phyloP scores from a whole-genome alignment of 495 filamentous ascomycete genomes.

The Staphylotrichum longicolle region DNA sequence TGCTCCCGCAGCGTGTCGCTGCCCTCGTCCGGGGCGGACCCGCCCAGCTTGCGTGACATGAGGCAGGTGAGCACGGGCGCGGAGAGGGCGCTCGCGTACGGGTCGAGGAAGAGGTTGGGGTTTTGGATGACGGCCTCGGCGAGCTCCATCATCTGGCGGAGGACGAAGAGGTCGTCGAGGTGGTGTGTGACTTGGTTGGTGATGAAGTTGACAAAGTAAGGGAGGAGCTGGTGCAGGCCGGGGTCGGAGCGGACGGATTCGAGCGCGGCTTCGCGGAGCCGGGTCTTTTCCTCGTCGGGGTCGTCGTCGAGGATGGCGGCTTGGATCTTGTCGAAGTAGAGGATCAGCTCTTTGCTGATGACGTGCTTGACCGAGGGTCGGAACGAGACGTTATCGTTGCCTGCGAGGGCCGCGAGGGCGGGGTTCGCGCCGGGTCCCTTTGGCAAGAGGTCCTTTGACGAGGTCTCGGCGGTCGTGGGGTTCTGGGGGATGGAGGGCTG shows the following conservation, averaged over 20 bases:
- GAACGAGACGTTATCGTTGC: conserved; percentile 75
- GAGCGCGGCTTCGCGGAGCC: conserved; percentile 77
- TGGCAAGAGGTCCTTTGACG: conserved; percentile 77
- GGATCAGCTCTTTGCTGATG: conserved; percentile 86
- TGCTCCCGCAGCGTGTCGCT: conserved; percentile 53
- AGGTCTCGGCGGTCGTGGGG: conserved; percentile 75
- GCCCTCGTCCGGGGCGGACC: conserved; percentile 34
- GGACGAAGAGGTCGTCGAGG: conserved; percentile 78
- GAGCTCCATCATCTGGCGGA: conserved; percentile 88
- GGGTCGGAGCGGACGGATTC: conserved; percentile 80
- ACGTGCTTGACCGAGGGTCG: conserved; percentile 93
- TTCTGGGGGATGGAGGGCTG: conserved; percentile 96
- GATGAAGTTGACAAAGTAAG: conserved; percentile 94
- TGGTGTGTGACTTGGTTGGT: conserved; percentile 91
- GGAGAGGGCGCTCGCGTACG: conserved; percentile 85
- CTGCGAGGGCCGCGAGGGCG: conserved; percentile 75
- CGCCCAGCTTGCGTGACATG: conserved; percentile 78
- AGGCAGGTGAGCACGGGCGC: conserved; percentile 89
- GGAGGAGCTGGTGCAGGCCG: conserved; percentile 88
- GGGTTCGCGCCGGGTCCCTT: conserved; percentile 86
- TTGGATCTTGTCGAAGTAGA: conserved; percentile 96
- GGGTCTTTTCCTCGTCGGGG: conserved; percentile 64
- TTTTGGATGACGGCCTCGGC: conserved; percentile 81
- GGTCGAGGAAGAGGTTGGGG: conserved; percentile 75
- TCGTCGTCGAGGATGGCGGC: conserved; percentile 78